phyloP scores from a whole-genome alignment of 805 yeast genomes.

The Kodamaea leandrae region DNA sequence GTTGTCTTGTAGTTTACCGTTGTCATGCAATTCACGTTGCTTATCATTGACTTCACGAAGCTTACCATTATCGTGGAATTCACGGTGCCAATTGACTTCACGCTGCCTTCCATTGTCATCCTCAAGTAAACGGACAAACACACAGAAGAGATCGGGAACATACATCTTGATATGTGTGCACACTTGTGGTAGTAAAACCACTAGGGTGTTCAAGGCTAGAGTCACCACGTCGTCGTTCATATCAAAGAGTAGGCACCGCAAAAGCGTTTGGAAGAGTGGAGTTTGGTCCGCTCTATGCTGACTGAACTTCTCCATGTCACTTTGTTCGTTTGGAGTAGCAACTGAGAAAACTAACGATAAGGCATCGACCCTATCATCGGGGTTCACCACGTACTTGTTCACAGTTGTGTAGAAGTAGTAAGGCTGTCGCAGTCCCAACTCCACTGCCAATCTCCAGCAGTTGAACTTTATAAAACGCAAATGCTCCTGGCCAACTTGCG shows the following conservation, averaged over 20 bases:
- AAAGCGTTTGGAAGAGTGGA: slow-evolving; percentile 34
- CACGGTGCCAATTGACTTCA: no score
- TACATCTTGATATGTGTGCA: slow-evolving; percentile 30
- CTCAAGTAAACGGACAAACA: slow-evolving; percentile 22
- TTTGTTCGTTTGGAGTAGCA: slow-evolving; percentile 18
- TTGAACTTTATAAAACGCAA: slow-evolving; percentile 47
- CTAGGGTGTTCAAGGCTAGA: slow-evolving; percentile 29
- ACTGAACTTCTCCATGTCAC: slow-evolving; percentile 19
- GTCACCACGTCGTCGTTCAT: slow-evolving; percentile 38
- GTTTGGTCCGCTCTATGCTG: slow-evolving; percentile 14
- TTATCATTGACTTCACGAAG: no score
- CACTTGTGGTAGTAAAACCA: slow-evolving; percentile 43
- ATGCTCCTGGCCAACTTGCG: slow-evolving; percentile 47
- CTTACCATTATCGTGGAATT: no score
- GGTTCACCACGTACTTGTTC: slow-evolving; percentile 31
- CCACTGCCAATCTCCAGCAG: slow-evolving; percentile 37
- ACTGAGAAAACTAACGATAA: slow-evolving; percentile 37
- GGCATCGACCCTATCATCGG: slow-evolving; percentile 35
- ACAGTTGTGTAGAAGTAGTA: slow-evolving; percentile 34
- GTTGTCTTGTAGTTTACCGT: no score
- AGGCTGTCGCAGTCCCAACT: slow-evolving; percentile 43
- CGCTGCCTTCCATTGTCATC: not conserved
- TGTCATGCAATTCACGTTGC: no score
- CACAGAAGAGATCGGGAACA: slow-evolving; percentile 42
- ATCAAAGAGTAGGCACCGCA: slow-evolving; percentile 43